Evolutionary conservation across 257 asterid genomes (phyloP).

Genomic region (Solanum gracilifrons): DNA sequence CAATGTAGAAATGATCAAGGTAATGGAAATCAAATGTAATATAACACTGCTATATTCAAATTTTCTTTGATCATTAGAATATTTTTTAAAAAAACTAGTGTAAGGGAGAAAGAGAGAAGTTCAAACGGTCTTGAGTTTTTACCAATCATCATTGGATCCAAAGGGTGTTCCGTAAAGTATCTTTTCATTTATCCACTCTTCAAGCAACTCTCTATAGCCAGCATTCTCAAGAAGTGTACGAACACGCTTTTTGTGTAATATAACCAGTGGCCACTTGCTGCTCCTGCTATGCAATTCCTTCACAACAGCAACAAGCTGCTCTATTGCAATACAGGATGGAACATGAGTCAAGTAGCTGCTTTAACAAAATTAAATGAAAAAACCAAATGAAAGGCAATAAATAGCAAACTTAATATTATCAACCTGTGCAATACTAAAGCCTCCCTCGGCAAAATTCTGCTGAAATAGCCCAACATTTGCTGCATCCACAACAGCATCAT

Average conservation of each 20-base stretch:
- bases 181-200: constrained; percentile 62
- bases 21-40: not conserved
- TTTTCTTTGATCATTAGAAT: not conserved
- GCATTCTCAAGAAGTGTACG: constrained; percentile 61
- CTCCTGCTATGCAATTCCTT: constrained; percentile 46
- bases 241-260: constrained; percentile 74
- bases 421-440: constrained; percentile 85
- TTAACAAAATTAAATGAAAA: not conserved
- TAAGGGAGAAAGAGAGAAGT: not conserved
- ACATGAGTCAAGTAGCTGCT: not conserved
- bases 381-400: not conserved
- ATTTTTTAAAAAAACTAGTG: not conserved
- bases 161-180: constrained; percentile 71
- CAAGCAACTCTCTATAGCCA: constrained; percentile 52
- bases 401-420: constrained; percentile 7
- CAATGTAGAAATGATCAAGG: not conserved
- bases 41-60: not conserved
- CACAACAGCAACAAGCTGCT: constrained; percentile 92
- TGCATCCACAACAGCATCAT: constrained; percentile 83
- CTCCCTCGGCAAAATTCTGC: constrained; percentile 85
- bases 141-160: constrained; percentile 98
- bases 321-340: constrained; percentile 24
- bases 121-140: not conserved
- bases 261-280: constrained; percentile 56
- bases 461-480: constrained; percentile 85